Evolutionary conservation across 2,329 filamentous ascomycete species (phyloP), one percentile per base, ranked within the genome.

Genomic region (Colletotrichum sojae): DNA sequence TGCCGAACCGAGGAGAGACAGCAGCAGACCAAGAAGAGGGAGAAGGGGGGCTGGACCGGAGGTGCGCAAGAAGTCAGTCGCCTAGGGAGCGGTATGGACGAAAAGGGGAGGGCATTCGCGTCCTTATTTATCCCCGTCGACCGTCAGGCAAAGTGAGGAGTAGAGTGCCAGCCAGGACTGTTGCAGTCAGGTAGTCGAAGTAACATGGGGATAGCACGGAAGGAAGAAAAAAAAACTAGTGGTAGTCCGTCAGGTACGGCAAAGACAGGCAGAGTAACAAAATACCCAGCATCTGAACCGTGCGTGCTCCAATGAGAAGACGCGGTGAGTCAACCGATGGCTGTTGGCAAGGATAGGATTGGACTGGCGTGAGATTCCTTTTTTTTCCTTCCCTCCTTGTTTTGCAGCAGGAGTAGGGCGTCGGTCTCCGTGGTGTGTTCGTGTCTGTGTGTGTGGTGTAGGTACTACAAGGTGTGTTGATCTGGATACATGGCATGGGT

Each of bases 101-200:
- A 20, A 57, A 57, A 9, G 54, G 46, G 55, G 66, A 69, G 66
- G 66, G 43, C 66, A 69, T 69, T 66, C 43, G 54, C 55, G 61
- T 45, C 55, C 52, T 66, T 65, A 66, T 66, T 59, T 66, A 66
- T 64, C 55, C 66, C 45, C 51, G 46, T 54, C 48, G 27, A 48
- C 31, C 59, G 18, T 39, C 15, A n/a, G 27, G 15, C 13, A 10
- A 22, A 20, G 40, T 13, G 49, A 36, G 15, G 46, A 18, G 27
- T 52, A 43, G n/a, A 20, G 36, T 54, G 31, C 25, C 54, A n/a
- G 61, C 20, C 12, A 25, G 31, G 27, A 20, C 22, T 16, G 52
- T 39, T 5, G 36, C 45, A 36, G 31, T 8, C 3, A 36, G 46
- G 61, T 27, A 49, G 48, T 57, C 54, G 48, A 65, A 65, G 66